phyloP scores from a whole-genome alignment of 306 rosid species.

The Dalbergia cultrata region DNA sequence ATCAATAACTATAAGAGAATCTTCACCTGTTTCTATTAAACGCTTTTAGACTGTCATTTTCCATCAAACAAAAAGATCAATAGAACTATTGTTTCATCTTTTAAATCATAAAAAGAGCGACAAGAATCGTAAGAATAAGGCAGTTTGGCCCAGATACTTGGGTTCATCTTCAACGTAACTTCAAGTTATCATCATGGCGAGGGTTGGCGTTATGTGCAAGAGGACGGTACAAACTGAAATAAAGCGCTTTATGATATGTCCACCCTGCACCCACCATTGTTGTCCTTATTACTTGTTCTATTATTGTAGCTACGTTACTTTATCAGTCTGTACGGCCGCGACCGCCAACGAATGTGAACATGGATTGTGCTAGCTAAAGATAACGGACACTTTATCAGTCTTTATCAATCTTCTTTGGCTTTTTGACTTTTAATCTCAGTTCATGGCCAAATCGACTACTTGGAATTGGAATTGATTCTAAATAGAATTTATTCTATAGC shows the following conservation, averaged over 20 bases:
- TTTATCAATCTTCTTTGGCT: background rate
- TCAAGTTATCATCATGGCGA: background rate
- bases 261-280: background rate
- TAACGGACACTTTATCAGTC: too few species aligned
- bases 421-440: background rate
- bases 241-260: background rate
- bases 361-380: background rate
- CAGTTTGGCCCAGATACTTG: background rate
- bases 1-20: background rate
- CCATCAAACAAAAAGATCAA: background rate
- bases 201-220: background rate
- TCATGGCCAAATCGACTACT: background rate
- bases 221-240: background rate
- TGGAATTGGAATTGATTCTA: too few species aligned
- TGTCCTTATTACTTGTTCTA: too few species aligned
- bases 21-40: background rate
- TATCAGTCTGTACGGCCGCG: background rate
- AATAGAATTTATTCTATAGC: too few species aligned
- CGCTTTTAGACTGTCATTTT: background rate
- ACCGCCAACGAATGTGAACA: background rate
- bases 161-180: background rate
- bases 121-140: background rate
- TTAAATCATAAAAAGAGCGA: background rate
- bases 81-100: background rate
- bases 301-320: background rate